phyloP scores from a whole-genome alignment of 352 stramenopile species.

The Globisporangium paddicum region DNA sequence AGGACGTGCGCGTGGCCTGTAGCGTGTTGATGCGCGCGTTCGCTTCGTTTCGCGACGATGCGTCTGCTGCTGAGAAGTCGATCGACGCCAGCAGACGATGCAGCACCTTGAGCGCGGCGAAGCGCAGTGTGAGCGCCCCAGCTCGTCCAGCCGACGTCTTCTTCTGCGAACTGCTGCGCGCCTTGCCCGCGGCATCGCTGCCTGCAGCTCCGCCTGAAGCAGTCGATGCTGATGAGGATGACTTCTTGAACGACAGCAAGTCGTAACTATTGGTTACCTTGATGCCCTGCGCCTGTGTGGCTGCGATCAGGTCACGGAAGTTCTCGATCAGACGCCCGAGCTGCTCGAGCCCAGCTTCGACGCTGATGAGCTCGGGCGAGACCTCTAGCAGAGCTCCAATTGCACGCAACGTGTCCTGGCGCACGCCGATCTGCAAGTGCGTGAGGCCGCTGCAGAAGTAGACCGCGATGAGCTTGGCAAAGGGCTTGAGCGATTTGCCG shows the following conservation, averaged over 20 bases:
- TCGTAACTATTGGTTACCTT: constrained; percentile 80
- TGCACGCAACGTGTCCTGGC: constrained; percentile 64
- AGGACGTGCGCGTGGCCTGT: constrained; percentile 9
- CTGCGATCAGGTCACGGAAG: constrained; percentile 65
- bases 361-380: constrained; percentile 45
- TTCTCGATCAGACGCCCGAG: constrained; percentile 72
- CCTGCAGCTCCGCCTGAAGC: constrained; percentile 9
- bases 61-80: constrained; percentile 16
- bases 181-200: constrained; percentile 15
- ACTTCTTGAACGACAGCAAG: constrained; percentile 27
- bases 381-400: constrained; percentile 65
- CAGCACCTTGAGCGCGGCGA: constrained; percentile 58
- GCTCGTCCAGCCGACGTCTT: constrained; percentile 30
- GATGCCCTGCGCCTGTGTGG: constrained; percentile 62
- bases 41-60: background rate
- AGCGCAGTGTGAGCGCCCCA: constrained; percentile 38
- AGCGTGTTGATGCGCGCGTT: background rate
- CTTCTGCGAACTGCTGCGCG: constrained; percentile 22
- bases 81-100: constrained; percentile 60
- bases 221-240: constrained; percentile 12
- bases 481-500: constrained; percentile 52
- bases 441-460: constrained; percentile 82
- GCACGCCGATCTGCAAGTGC: constrained; percentile 70
- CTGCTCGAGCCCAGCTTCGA: constrained; percentile 47
- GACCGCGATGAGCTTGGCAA: constrained; percentile 65